Conservation (phyloP, 2,329 filamentous ascomycete species). For the Nemania sp. region DNA sequence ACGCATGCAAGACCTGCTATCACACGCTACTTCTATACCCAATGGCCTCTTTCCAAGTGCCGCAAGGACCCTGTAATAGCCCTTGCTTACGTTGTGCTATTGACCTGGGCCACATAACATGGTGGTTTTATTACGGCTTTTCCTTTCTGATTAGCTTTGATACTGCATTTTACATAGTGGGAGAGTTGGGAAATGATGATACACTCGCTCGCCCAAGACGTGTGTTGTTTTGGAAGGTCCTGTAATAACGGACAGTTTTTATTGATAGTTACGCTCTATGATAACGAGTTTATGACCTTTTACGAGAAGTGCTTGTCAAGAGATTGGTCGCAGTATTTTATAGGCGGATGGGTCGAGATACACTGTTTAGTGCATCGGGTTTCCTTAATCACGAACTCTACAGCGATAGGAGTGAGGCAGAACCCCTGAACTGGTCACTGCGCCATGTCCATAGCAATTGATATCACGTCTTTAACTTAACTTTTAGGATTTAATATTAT, state of each 20-base stretch:
- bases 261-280: too few species aligned
- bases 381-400: too few species aligned
- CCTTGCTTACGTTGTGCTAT: background rate
- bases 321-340: too few species aligned
- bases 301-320: too few species aligned
- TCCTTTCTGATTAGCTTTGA: background rate
- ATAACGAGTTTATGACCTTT: too few species aligned
- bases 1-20: constrained; percentile 42
- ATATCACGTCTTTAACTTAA: background rate
- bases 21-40: constrained; percentile 36
- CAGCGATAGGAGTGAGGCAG: background rate
- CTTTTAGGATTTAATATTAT: background rate
- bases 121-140: background rate
- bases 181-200: too few species aligned
- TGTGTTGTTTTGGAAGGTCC: background rate
- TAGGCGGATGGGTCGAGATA: too few species aligned
- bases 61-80: background rate
- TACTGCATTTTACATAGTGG: background rate
- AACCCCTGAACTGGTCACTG: background rate
- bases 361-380: too few species aligned
- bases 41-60: constrained; percentile 29
- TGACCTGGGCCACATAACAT: background rate
- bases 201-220: background rate
- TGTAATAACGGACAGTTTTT: background rate
- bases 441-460: background rate